Evolutionary conservation across 164 flowering plant species (phyloP), one percentile per base, ranked within the genome.

Genomic region (Euptelea pleiosperma): DNA sequence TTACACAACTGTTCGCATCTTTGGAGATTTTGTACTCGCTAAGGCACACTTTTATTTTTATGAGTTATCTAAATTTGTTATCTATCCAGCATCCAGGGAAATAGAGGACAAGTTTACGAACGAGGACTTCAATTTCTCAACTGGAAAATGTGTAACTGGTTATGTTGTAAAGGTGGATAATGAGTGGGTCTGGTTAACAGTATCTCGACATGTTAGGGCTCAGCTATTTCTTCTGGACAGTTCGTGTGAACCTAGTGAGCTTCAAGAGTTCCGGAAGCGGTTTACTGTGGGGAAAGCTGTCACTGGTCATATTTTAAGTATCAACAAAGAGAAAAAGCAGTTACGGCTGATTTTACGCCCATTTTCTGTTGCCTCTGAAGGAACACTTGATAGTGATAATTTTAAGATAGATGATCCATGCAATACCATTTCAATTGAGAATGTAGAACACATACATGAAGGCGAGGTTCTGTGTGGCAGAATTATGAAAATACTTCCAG

Each of bases 151-250:
- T 61, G 79, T 90, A 47, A 68, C 76, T 49, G 97, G 89, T 21
- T 90, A 82, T 81, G 96, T 93, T 18, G 77, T 77, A 56, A 88
- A 85, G 65, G 90, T 88, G 61, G 91, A 86, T 53, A 53, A 42
- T 54, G 95, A 88, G 33, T 93, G 99, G 99, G 86, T 70, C 34
- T 83, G 86, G 92, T 61, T 90, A 58, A 57, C 85, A 15, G 57
- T 90, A 39, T 79, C 96, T 46, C 82, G 91, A 31, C 49, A 68
- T 61, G 75, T 86, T 35, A 86, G 48, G 35, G 97, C 94, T 47
- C 78, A 69, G 65, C 67, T 93, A 15, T 88, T 74, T 77, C 52
- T 83, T 69, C 90, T 90, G 57, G 99, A 93, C 62, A 84, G 79
- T 70, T 65, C 93, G 9, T 62, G 60, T 67, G 93, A 93, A 40